Conservation (phyloP, 306 rosid species). For the Vachellia pachyceras region DNA sequence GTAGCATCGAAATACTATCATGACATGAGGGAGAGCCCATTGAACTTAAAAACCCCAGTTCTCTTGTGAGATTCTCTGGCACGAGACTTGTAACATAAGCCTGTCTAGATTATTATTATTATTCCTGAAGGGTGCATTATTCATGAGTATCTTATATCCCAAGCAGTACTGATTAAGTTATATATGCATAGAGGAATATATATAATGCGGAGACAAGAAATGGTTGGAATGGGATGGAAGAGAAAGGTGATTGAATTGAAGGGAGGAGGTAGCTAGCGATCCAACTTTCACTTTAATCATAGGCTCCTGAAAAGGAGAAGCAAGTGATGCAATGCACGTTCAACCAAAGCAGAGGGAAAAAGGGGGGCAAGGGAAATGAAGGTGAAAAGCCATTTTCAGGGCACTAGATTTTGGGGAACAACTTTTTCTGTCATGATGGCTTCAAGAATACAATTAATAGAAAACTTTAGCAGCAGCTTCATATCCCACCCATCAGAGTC, state of each 20-base stretch:
- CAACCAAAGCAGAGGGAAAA: slow-evolving; percentile 17
- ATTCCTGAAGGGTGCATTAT: background rate
- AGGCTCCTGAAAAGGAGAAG: slow-evolving; percentile 39
- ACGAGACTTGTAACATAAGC: too few species aligned
- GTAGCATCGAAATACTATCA: too few species aligned
- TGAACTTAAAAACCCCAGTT: too few species aligned
- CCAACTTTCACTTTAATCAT: slow-evolving; percentile 44
- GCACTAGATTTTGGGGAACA: slow-evolving; percentile 37
- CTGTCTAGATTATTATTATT: background rate
- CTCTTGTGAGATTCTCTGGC: too few species aligned
- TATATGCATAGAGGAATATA: background rate
- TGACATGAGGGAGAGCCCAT: too few species aligned
- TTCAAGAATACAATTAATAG: background rate
- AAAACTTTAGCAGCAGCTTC: background rate
- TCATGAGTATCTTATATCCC: background rate
- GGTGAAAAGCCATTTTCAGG: slow-evolving; percentile 47
- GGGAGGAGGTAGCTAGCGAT: slow-evolving; percentile 8
- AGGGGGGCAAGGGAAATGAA: slow-evolving; percentile 21
- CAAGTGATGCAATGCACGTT: slow-evolving; percentile 27
- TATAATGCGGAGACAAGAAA: background rate
- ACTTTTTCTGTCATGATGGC: slow-evolving; percentile 19
- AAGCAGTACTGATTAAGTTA: background rate
- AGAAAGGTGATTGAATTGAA: background rate
- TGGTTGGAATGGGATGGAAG: background rate
- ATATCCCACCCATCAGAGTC: background rate